Conservation (phyloP, 306 rosid genomes). For the Fragaria iinumae region DNA sequence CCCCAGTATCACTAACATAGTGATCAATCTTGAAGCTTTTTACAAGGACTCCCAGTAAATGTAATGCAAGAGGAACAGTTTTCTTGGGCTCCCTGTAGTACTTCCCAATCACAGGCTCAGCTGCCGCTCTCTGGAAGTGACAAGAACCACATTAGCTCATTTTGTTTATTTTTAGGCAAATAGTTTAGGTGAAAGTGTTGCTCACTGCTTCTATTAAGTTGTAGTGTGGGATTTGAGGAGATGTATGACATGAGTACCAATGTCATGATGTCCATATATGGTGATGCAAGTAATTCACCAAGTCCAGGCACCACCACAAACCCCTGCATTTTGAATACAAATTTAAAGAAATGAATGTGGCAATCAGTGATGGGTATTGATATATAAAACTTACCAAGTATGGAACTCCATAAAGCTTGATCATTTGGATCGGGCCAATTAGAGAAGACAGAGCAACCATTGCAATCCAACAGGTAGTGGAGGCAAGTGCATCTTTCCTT, state of each 20-base stretch:
- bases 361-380: background rate
- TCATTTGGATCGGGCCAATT: conserved; percentile 81
- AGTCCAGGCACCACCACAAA: conserved; percentile 92
- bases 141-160: background rate
- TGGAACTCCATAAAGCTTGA: conserved; percentile 83
- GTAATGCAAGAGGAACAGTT: conserved; percentile 74
- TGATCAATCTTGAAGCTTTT: conserved; percentile 78
- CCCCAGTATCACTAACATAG: conserved; percentile 76
- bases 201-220: conserved; percentile 81
- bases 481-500: conserved; percentile 8
- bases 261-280: too few species aligned
- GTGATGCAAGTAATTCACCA: conserved; percentile 60
- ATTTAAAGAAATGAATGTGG: conserved; percentile 22
- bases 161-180: background rate
- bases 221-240: conserved; percentile 62
- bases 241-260: conserved; percentile 51
- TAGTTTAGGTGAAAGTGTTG: conserved; percentile 9
- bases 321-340: conserved; percentile 37
- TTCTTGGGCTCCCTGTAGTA: conserved; percentile 78
- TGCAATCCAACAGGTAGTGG: conserved; percentile 70
- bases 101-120: conserved; percentile 72
- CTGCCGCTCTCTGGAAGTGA: conserved; percentile 75
- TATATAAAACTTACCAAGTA: conserved; percentile 52
- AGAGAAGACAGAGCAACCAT: conserved; percentile 72
- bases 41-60: conserved; percentile 63